Conservation (phyloP, 768 basidiomycete species). For the Rhizopogon salebrosus region DNA sequence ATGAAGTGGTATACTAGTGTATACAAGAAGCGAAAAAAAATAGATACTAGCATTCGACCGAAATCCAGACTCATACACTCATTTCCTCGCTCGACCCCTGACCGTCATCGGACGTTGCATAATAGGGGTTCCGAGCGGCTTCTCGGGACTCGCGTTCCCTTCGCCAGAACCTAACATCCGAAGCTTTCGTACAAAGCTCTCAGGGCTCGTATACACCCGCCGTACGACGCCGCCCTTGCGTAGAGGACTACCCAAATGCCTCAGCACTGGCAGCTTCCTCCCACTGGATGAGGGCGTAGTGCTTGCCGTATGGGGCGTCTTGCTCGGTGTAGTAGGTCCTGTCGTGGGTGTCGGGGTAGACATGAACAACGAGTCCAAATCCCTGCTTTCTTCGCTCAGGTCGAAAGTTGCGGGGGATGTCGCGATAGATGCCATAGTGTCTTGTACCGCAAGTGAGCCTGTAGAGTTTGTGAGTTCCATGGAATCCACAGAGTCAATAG, state of each 20-base stretch:
- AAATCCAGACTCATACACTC: not conserved
- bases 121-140: conserved; percentile 23
- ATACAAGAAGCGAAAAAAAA: not conserved
- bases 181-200: conserved; percentile 16
- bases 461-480: not conserved
- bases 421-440: conserved; percentile 6
- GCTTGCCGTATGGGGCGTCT: conserved; percentile 10
- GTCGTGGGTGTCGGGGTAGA: conserved; percentile 17
- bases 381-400: conserved; percentile 17
- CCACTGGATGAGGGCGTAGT: conserved; percentile 7
- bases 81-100: conserved; percentile 17
- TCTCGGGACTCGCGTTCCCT: conserved; percentile 19
- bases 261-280: conserved; percentile 26
- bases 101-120: conserved; percentile 24
- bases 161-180: conserved; percentile 17
- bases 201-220: conserved; percentile 11
- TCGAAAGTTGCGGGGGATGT: conserved; percentile 7
- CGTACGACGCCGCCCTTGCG: conserved; percentile 4
- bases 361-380: conserved; percentile 18
- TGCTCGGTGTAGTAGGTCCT: conserved; percentile 21
- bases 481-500: not conserved
- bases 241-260: conserved; percentile 20
- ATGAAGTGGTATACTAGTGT: too few relatives aligned
- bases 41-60: not conserved
- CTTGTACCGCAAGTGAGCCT: conserved; percentile 7